phyloP scores from a whole-genome alignment of 129 eudicot genomes.

The Artemisia tridentata region DNA sequence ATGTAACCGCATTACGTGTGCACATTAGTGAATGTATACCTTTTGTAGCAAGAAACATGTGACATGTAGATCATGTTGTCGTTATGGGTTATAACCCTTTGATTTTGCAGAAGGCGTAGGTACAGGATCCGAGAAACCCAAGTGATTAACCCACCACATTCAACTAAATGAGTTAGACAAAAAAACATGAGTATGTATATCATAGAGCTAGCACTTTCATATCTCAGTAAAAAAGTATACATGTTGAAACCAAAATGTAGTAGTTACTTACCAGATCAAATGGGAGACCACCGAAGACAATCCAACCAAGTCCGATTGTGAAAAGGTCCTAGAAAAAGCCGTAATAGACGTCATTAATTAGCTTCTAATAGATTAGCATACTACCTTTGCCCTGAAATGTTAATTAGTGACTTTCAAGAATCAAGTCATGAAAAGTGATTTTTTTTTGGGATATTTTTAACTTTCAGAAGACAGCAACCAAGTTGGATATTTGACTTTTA shows the following conservation, averaged over 20 bases:
- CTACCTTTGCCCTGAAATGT: not conserved
- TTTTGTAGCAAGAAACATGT: slow-evolving; percentile 1
- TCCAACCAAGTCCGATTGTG: slow-evolving; percentile 64
- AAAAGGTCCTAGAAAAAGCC: slow-evolving; percentile 45
- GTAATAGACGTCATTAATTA: not conserved
- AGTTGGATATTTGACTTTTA: no score
- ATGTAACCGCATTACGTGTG: not conserved
- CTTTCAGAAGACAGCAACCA: no score
- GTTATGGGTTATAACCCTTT: slow-evolving; percentile 30
- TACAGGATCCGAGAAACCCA: slow-evolving; percentile 49
- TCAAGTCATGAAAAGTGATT: not conserved
- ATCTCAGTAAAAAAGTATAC: not conserved
- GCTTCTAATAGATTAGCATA: not conserved
- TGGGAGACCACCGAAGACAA: slow-evolving; percentile 67
- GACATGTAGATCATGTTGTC: slow-evolving; percentile 4
- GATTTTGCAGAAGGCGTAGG: slow-evolving; percentile 46
- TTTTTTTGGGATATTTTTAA: not conserved
- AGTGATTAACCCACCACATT: slow-evolving; percentile 49
- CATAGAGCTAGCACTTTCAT: not conserved
- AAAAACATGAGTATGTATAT: not conserved
- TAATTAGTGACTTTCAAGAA: not conserved
- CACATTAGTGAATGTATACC: not conserved
- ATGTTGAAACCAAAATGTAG: not conserved
- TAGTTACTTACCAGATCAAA: slow-evolving; percentile 41
- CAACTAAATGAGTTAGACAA: slow-evolving; percentile 25